These are phyloP conservation scores for Piper betle DNA, from an alignment of 164 flowering plant species.

Conservation along the genomic window DNA sequence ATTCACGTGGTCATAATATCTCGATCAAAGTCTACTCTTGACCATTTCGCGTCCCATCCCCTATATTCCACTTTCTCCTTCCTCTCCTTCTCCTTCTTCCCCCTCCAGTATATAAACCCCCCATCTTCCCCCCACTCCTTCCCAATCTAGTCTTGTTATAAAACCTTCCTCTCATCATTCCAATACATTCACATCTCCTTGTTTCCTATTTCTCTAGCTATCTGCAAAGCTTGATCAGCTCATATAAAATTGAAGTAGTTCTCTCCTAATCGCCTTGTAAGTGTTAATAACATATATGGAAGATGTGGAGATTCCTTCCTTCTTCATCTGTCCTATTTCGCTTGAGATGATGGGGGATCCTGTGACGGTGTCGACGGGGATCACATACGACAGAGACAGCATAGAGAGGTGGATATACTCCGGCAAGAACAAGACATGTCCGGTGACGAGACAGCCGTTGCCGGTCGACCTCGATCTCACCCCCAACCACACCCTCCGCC, in stretches of 20 bases:
- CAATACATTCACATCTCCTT: not conserved
- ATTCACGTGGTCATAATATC: not conserved
- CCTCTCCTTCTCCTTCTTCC: not conserved
- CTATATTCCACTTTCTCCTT: not conserved
- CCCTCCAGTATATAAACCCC: not conserved
- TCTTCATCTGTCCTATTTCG: constrained; percentile 76
- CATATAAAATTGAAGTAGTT: not conserved
- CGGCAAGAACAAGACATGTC: constrained; percentile 42
- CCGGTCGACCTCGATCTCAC: constrained; percentile 20
- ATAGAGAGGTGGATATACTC: constrained; percentile 64
- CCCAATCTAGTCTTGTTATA: not conserved
- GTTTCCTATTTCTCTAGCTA: not conserved
- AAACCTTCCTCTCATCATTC: not conserved
- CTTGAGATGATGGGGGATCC: constrained; percentile 78
- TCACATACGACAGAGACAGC: constrained; percentile 65
- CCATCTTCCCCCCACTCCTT: not conserved
- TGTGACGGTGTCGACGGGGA: constrained; percentile 60
- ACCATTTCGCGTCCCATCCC: not conserved
- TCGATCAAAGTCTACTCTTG: not conserved
- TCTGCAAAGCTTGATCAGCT: too few relatives aligned
- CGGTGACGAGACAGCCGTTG: constrained; percentile 48
- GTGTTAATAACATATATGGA: constrained; percentile 13
- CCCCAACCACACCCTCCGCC: constrained; percentile 72
- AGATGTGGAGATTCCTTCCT: constrained; percentile 48
- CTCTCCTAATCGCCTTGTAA: not conserved